These are phyloP conservation scores for Vicia sativa DNA, from an alignment of 306 rosid species.

Conservation along the genomic window DNA sequence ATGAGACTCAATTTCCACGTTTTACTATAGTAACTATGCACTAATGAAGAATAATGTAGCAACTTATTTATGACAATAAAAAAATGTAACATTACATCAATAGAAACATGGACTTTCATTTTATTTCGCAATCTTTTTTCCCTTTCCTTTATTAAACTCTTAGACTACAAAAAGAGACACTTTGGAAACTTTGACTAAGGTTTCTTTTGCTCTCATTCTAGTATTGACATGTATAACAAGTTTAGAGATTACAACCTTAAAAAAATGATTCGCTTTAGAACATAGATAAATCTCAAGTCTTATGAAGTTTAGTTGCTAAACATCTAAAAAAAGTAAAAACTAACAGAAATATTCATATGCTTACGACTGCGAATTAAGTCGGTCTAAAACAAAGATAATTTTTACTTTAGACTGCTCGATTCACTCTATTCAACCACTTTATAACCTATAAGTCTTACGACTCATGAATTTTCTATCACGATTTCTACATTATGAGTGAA, in stretches of 20 bases:
- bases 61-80: too few relatives aligned
- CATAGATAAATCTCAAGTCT: conserved; percentile 36
- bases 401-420: not conserved
- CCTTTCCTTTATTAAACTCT: too few relatives aligned
- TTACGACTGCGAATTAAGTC: not conserved
- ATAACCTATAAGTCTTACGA: not conserved
- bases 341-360: not conserved
- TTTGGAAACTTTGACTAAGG: not conserved
- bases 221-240: conserved; percentile 33
- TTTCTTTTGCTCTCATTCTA: conserved; percentile 17
- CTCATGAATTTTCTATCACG: not conserved
- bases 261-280: not conserved
- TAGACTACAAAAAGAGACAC: too few relatives aligned
- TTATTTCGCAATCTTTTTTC: too few relatives aligned
- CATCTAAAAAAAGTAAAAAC: not conserved
- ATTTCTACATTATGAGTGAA: not conserved
- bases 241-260: not conserved
- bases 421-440: not conserved
- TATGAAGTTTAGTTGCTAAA: conserved; percentile 15
- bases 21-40: too few relatives aligned
- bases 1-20: too few relatives aligned
- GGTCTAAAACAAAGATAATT: not conserved
- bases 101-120: too few relatives aligned
- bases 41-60: too few relatives aligned
- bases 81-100: too few relatives aligned